Evolutionary conservation across 345 rosid species (phyloP).

Genomic region (Rhizophora apiculata): DNA sequence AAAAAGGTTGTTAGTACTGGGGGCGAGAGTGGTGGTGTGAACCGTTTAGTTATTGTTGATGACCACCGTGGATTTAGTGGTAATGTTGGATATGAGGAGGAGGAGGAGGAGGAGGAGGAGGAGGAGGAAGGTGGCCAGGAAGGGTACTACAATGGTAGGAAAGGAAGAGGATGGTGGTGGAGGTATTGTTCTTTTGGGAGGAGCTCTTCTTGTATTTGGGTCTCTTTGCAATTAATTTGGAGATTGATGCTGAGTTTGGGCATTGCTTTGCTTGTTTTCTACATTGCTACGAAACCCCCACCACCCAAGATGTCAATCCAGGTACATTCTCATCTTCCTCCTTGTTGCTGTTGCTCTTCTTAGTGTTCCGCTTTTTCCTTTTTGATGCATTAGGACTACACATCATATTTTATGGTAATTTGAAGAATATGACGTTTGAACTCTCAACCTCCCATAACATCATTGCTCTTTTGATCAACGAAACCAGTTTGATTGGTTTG

Average conservation of each 20-base stretch:
- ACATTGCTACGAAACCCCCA: slow-evolving; percentile 77
- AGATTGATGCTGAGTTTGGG: slow-evolving; percentile 67
- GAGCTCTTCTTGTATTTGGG: slow-evolving; percentile 52
- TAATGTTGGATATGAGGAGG: not conserved
- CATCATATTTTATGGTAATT: no score
- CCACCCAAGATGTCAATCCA: slow-evolving; percentile 56
- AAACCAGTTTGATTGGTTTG: no score
- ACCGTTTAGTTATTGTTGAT: slow-evolving; percentile 46
- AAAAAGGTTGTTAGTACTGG: slow-evolving; percentile 18
- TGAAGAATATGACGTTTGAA: no score
- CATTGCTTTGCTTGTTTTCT: slow-evolving; percentile 75
- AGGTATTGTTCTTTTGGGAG: slow-evolving; percentile 48
- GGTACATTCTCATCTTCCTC: slow-evolving; percentile 34
- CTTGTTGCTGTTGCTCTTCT: no score
- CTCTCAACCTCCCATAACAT: no score
- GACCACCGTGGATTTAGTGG: slow-evolving; percentile 5
- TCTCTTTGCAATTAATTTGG: slow-evolving; percentile 64
- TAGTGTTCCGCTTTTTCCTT: not conserved
- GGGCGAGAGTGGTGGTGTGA: slow-evolving; percentile 18
- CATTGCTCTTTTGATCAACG: no score
- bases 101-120: not conserved
- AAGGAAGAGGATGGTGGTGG: slow-evolving; percentile 44
- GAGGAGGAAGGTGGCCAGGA: slow-evolving; percentile 17
- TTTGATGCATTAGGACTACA: not conserved
- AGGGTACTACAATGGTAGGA: slow-evolving; percentile 22